Evolutionary conservation across 768 basidiomycete genomes (phyloP).

Genomic region (Phylloporus sp.): DNA sequence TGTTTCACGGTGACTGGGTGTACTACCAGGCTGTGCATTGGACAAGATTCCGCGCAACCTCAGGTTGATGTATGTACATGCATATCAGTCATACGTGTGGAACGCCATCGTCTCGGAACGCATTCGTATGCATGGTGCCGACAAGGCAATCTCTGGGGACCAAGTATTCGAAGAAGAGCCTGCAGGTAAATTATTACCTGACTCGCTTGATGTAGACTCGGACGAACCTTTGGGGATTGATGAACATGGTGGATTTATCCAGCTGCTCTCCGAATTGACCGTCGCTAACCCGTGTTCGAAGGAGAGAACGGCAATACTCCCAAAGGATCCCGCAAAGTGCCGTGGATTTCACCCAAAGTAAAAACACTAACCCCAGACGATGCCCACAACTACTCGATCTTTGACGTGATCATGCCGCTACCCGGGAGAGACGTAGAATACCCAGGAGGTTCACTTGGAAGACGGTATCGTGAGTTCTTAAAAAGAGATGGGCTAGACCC

Average conservation of each 20-base stretch:
- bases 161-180: constrained; percentile 66
- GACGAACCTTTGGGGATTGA: constrained; percentile 32
- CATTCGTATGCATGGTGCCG: constrained; percentile 68
- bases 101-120: constrained; percentile 96
- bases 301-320: constrained; percentile 12
- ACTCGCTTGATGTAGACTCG: constrained; percentile 26
- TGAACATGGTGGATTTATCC: constrained; percentile 28
- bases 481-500: constrained; percentile 84
- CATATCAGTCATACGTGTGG: constrained; percentile 98
- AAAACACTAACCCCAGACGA: constrained; percentile 77
- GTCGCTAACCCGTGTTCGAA: constrained; percentile 15
- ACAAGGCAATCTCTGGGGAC: constrained; percentile 79
- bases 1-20: neutral
- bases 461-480: constrained; percentile 79
- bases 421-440: constrained; percentile 94
- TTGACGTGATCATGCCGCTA: constrained; percentile 96
- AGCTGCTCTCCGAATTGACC: neutral
- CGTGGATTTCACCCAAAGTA: constrained; percentile 65
- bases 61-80: constrained; percentile 96
- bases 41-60: constrained; percentile 91
- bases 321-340: constrained; percentile 27
- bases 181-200: constrained; percentile 22
- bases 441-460: constrained; percentile 83
- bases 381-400: constrained; percentile 76
- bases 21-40: constrained; percentile 2